phyloP scores from a whole-genome alignment of 2,329 filamentous ascomycete genomes.

The Alternaria arborescens region DNA sequence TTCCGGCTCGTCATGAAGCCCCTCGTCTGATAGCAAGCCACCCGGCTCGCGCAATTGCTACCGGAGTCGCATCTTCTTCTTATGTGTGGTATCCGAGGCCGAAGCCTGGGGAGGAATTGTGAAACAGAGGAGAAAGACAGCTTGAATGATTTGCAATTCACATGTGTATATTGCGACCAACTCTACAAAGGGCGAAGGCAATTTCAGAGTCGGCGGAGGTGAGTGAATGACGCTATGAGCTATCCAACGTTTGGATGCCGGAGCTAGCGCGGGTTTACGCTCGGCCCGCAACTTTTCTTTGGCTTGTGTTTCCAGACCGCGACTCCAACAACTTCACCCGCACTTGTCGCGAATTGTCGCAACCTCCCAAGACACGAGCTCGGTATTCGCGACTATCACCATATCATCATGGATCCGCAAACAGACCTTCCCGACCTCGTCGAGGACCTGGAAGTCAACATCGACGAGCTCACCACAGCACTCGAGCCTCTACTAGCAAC shows the following conservation, averaged over 20 bases:
- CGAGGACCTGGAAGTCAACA: slow-evolving; percentile 76
- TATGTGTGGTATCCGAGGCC: slow-evolving; percentile 56
- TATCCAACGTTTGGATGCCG: slow-evolving; percentile 9
- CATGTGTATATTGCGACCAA: slow-evolving; percentile 21
- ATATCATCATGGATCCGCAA: slow-evolving; percentile 59
- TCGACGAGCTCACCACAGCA: slow-evolving; percentile 79
- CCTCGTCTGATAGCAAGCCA: slow-evolving; percentile 48
- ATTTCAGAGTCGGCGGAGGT: not conserved
- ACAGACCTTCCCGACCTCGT: slow-evolving; percentile 71
- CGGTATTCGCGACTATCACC: not conserved
- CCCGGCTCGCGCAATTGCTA: slow-evolving; percentile 56
- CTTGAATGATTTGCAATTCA: slow-evolving; percentile 40
- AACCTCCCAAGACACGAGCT: not conserved
- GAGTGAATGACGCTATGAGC: slow-evolving; percentile 22
- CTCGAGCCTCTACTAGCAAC: slow-evolving; percentile 76
- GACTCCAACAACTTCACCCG: slow-evolving; percentile 4
- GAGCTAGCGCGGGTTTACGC: slow-evolving; percentile 30
- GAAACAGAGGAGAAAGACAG: slow-evolving; percentile 54
- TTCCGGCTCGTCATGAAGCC: slow-evolving; percentile 33
- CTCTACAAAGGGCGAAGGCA: not conserved
- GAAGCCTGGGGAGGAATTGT: slow-evolving; percentile 55
- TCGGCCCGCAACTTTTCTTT: slow-evolving; percentile 40
- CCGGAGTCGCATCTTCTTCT: slow-evolving; percentile 51
- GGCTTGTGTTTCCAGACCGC: not conserved
- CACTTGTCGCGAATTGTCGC: slow-evolving; percentile 3